A percentile compares a stretch with the other conserved stretches of the same genome.
phyloP scores from a whole-genome alignment of 176 grass and related monocot species.

The Zea mays region DNA sequence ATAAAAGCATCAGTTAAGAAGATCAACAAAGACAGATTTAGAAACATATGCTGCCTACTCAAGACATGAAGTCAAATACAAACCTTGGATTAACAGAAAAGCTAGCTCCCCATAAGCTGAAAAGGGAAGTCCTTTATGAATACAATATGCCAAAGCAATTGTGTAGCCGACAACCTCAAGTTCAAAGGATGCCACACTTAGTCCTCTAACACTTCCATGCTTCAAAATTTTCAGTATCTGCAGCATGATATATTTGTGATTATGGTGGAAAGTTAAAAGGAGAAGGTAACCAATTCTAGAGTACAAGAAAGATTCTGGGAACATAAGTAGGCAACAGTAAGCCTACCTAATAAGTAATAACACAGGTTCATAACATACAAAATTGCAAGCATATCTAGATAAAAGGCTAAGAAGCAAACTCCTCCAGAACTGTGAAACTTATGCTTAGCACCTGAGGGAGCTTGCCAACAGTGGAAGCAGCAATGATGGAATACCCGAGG shows the following conservation, averaged over 20 bases:
- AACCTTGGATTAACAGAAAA: constrained; percentile 93
- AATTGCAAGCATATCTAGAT: not conserved
- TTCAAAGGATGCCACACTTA: constrained; percentile 88
- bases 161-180: constrained; percentile 93
- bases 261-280: not conserved
- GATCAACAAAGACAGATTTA: not conserved
- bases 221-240: constrained; percentile 94
- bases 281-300: not conserved
- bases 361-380: not conserved
- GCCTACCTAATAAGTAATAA: not conserved
- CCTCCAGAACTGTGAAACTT: not conserved
- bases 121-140: constrained; percentile 94
- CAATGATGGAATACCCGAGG: constrained; percentile 75
- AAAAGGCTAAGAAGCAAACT: not conserved
- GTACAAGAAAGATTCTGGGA: not conserved
- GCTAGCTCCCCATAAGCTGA: constrained; percentile 92
- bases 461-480: constrained; percentile 70
- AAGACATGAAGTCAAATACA: constrained; percentile 19
- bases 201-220: constrained; percentile 81
- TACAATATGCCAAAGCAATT: constrained; percentile 95
- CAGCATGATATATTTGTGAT: constrained; percentile 4
- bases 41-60: constrained; percentile 15
- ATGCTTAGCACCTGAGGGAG: constrained; percentile 67
- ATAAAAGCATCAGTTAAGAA: constrained; percentile 38
- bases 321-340: not conserved